These are phyloP conservation scores for Penicillium griseofulvum DNA, from an alignment of 2,329 filamentous ascomycete species.

Conservation along the genomic window DNA sequence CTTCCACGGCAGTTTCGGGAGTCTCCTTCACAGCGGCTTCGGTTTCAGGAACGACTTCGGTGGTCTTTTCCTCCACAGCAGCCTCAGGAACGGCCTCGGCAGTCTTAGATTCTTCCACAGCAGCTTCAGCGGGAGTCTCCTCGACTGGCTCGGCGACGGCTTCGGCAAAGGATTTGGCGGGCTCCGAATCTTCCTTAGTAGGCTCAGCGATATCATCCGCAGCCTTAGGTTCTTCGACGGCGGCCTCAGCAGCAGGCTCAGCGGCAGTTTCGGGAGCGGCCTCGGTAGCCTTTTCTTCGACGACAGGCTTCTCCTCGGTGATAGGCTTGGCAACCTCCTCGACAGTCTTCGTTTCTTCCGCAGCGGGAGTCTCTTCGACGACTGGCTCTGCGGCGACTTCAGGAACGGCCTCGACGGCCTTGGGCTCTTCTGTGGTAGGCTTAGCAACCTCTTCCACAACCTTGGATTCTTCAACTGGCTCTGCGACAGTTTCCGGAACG, in stretches of 20 bases:
- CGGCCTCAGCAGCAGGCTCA: neutral
- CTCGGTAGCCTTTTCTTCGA: constrained; percentile 1
- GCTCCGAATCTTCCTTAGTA: neutral
- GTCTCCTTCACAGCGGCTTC: neutral
- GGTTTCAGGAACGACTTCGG: constrained; percentile 2
- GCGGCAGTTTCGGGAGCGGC: constrained; percentile 6
- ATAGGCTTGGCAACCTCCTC: neutral
- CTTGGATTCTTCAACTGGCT: constrained; percentile 4
- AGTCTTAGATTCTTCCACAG: neutral
- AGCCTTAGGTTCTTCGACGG: constrained; percentile 9
- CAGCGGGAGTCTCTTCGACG: constrained; percentile 7
- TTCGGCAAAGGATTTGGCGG: neutral
- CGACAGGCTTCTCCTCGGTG: neutral
- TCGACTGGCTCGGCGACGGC: constrained; percentile 6
- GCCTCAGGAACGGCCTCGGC: neutral
- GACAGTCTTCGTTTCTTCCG: neutral
- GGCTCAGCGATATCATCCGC: constrained; percentile 1
- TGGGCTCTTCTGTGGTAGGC: neutral
- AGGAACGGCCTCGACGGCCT: neutral
- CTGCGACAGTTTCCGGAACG: constrained; percentile 4
- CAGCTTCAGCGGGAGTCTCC: neutral
- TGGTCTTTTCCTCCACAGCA: neutral
- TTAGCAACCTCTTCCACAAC: neutral
- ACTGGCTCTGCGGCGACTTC: neutral
- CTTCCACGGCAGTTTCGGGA: neutral